Percentiles rank a stretch among this genome's conserved stretches.
phyloP scores from a whole-genome alignment of 306 rosid genomes.

The Dalbergia cochinchinensis region DNA sequence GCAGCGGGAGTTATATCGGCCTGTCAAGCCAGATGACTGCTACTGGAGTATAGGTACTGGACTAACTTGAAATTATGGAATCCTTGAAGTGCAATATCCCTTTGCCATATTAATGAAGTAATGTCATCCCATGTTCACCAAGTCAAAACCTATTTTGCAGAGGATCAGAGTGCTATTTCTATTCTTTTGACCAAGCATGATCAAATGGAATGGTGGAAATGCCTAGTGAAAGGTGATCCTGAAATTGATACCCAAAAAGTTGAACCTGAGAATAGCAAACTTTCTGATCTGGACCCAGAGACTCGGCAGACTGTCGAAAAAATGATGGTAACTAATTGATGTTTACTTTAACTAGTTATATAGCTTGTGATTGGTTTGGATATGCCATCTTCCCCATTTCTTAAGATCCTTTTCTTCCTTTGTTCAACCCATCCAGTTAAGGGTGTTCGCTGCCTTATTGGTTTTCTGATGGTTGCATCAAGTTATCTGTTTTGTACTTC shows the following conservation, averaged over 20 bases:
- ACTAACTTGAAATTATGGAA: neutral
- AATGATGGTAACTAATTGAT: slow-evolving; percentile 78
- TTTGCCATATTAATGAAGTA: neutral
- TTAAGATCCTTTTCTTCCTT: neutral
- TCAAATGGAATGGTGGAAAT: slow-evolving; percentile 99
- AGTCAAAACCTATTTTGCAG: slow-evolving; percentile 57
- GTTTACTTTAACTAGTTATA: neutral
- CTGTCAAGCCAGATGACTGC: slow-evolving; percentile 83
- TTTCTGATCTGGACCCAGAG: slow-evolving; percentile 89
- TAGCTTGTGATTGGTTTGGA: neutral
- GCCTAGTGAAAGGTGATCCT: slow-evolving; percentile 89
- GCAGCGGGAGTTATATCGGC: slow-evolving; percentile 72
- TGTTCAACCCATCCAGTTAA: neutral
- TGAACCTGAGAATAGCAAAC: slow-evolving; percentile 92
- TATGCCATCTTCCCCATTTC: neutral
- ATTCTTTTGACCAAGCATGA: slow-evolving; percentile 94
- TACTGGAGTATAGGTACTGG: slow-evolving; percentile 90
- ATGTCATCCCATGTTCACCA: slow-evolving; percentile 16
- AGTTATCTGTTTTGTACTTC: neutral
- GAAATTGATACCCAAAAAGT: slow-evolving; percentile 90
- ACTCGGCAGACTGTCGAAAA: slow-evolving; percentile 89
- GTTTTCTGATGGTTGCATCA: neutral
- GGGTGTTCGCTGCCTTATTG: too few species aligned
- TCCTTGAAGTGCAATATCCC: neutral
- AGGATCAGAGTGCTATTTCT: slow-evolving; percentile 81